Evolutionary conservation across 306 rosid species (phyloP).

Genomic region (Vachellia collinsii): DNA sequence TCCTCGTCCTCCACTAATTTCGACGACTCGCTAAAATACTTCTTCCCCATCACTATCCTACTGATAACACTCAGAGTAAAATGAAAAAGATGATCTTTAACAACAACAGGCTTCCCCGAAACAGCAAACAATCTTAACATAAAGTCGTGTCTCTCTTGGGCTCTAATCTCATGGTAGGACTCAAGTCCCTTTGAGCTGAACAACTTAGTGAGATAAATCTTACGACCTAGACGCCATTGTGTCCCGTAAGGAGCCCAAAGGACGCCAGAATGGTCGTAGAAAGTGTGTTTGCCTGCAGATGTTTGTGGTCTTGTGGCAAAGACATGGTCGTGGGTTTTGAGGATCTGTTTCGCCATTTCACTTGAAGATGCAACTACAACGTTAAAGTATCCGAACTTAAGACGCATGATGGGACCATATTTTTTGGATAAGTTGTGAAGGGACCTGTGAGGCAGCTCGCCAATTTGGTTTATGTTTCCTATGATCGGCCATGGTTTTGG

Average conservation of each 20-base stretch:
- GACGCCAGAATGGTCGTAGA: conserved; percentile 41
- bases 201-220: conserved; percentile 44
- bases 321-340: conserved; percentile 40
- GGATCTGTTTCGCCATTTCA: conserved; percentile 41
- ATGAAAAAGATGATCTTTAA: conserved; percentile 37
- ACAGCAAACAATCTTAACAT: conserved; percentile 24
- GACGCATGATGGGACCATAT: conserved; percentile 51
- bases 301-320: conserved; percentile 52
- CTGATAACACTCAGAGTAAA: conserved; percentile 47
- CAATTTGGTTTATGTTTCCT: conserved; percentile 50
- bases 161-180: conserved; percentile 43
- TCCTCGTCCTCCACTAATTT: too few relatives aligned
- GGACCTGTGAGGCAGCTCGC: conserved; percentile 49
- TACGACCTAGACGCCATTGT: conserved; percentile 53
- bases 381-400: conserved; percentile 47
- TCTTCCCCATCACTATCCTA: conserved; percentile 49
- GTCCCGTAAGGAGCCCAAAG: conserved; percentile 52
- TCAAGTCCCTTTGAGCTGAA: conserved; percentile 41
- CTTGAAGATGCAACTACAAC: conserved; percentile 53
- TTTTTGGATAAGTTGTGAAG: conserved; percentile 49
- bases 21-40: conserved; percentile 37
- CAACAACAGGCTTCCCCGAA: conserved; percentile 34
- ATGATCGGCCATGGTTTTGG: conserved; percentile 59
- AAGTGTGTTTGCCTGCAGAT: conserved; percentile 47
- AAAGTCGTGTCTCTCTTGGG: conserved; percentile 39